phyloP scores from a whole-genome alignment of 2,329 filamentous ascomycete species.

The Fusarium sp. region DNA sequence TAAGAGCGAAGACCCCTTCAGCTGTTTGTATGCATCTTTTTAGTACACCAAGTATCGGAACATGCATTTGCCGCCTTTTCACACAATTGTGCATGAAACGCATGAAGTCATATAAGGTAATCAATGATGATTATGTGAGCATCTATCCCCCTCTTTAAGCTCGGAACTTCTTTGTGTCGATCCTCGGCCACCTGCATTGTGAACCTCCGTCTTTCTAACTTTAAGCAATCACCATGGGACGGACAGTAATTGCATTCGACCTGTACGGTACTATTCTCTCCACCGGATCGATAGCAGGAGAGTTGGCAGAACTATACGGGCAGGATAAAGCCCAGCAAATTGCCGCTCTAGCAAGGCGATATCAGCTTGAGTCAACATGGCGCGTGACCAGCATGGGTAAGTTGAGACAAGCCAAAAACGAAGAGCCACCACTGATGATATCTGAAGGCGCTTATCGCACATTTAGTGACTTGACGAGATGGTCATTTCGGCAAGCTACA shows the following conservation, averaged over 20 bases:
- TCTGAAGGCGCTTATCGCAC: slow-evolving; percentile 55
- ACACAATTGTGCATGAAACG: neutral
- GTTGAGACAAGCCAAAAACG: slow-evolving; percentile 10
- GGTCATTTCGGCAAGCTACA: slow-evolving; percentile 70
- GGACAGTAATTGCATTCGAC: slow-evolving; percentile 73
- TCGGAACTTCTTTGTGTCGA: neutral
- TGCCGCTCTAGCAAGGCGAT: slow-evolving; percentile 70
- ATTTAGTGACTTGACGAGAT: slow-evolving; percentile 70
- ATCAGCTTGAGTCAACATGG: slow-evolving; percentile 83
- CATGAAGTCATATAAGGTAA: neutral
- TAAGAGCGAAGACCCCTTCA: neutral
- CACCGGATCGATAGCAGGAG: slow-evolving; percentile 71
- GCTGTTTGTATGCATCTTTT: neutral
- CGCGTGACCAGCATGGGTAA: slow-evolving; percentile 78
- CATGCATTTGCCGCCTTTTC: neutral
- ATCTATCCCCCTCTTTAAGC: neutral
- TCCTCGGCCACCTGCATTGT: neutral
- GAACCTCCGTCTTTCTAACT: neutral
- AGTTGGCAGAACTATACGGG: slow-evolving; percentile 66
- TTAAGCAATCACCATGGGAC: slow-evolving; percentile 26
- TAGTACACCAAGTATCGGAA: neutral
- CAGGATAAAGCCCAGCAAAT: slow-evolving; percentile 65
- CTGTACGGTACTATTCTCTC: slow-evolving; percentile 79
- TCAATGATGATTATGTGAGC: neutral
- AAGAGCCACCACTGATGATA: neutral